Conservation (phyloP, 768 basidiomycete species). For the Favolaschia claudopus region DNA sequence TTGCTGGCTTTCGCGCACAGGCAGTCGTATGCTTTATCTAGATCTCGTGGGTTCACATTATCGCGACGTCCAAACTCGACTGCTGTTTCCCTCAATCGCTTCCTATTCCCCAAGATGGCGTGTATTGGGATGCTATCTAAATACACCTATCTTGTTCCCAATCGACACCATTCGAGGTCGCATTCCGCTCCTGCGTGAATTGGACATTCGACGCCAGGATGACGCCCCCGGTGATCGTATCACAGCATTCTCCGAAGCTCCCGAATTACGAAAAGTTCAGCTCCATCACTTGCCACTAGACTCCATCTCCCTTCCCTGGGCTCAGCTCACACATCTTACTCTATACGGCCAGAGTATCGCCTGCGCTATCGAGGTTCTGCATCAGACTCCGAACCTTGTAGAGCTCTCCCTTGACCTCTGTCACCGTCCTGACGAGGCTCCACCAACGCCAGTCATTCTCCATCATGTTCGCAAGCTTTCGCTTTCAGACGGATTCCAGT, state of each 20-base stretch:
- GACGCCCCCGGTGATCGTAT: background rate
- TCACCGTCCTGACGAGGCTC: too few species aligned
- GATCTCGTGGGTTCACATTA: too few species aligned
- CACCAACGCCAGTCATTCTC: too few species aligned
- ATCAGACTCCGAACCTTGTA: background rate
- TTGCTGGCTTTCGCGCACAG: background rate
- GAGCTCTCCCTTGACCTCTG: too few species aligned
- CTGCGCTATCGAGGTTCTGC: background rate
- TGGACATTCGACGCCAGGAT: background rate
- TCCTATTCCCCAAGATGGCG: too few species aligned
- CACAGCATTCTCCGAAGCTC: background rate
- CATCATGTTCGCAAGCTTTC: too few species aligned
- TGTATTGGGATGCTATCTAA: background rate
- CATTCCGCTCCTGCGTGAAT: background rate
- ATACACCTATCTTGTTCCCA: background rate
- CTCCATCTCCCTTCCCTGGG: background rate
- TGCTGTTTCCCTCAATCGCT: too few species aligned
- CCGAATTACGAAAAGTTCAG: background rate
- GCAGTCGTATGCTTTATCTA: background rate
- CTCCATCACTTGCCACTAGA: background rate
- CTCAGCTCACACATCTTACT: background rate
- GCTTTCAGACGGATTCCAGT: too few species aligned
- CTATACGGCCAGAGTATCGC: background rate
- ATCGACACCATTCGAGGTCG: background rate
- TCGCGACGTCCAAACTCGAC: too few species aligned